phyloP scores from a whole-genome alignment of 345 rosid genomes.

The Citrus sp. region DNA sequence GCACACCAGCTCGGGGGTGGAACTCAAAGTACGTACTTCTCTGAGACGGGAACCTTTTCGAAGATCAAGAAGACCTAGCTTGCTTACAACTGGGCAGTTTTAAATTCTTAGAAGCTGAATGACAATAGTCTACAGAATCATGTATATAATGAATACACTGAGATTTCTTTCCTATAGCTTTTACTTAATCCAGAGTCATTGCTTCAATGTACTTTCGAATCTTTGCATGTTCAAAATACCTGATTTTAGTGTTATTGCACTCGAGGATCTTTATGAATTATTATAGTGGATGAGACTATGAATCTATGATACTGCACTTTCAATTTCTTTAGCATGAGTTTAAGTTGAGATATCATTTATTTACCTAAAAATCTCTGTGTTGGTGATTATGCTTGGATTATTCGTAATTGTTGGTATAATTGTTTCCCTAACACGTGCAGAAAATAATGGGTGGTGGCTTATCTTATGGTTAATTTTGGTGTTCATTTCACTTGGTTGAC shows the following conservation, averaged over 20 bases:
- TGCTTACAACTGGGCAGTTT: background rate
- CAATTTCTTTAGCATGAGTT: too few relatives aligned
- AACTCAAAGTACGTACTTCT: conserved; percentile 93
- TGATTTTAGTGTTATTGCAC: background rate
- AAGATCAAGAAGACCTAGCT: conserved; percentile 72
- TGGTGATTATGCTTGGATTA: too few relatives aligned
- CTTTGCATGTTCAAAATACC: background rate
- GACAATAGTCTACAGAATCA: background rate
- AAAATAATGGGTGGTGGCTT: too few relatives aligned
- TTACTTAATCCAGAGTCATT: background rate
- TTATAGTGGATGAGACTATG: too few relatives aligned
- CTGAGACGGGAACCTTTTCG: conserved; percentile 87
- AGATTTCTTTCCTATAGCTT: background rate
- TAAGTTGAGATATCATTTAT: too few relatives aligned
- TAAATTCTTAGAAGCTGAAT: background rate
- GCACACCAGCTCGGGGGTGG: conserved; percentile 79
- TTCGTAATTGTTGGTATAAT: too few relatives aligned
- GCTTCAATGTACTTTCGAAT: background rate
- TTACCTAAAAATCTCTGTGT: too few relatives aligned
- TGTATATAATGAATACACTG: background rate
- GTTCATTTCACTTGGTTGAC: too few relatives aligned
- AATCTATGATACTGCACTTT: too few relatives aligned
- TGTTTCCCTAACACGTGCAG: too few relatives aligned
- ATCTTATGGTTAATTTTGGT: too few relatives aligned
- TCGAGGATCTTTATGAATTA: background rate